A percentile compares a stretch with the other conserved stretches of the same genome.
Evolutionary conservation across 106 monocot genomes (phyloP).

Genomic region (Gastrodia elata): DNA sequence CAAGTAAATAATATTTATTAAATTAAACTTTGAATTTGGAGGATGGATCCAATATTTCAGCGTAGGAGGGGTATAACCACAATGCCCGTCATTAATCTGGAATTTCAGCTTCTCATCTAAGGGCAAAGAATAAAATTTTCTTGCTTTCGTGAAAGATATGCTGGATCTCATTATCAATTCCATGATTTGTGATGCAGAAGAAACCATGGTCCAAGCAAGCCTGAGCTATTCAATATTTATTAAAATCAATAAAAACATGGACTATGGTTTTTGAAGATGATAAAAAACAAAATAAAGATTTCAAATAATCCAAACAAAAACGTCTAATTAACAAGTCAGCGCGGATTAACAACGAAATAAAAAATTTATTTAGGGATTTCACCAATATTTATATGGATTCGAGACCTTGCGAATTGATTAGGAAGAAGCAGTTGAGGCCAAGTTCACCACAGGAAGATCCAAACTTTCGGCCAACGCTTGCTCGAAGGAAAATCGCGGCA

Average conservation of each 20-base stretch:
- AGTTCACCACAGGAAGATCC: constrained; percentile 51
- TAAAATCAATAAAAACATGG: no score
- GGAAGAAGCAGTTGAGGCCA: constrained; percentile 40
- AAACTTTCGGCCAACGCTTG: constrained; percentile 14
- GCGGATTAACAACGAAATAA: background rate
- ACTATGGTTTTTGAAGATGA: background rate
- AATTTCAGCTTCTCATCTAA: constrained; percentile 68
- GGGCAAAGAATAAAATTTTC: constrained; percentile 60
- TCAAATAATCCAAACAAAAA: background rate
- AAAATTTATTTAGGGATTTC: background rate
- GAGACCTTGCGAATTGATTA: constrained; percentile 58
- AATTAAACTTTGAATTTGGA: background rate
- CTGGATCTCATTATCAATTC: constrained; percentile 30
- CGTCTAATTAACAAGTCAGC: background rate
- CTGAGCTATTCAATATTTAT: constrained; percentile 20
- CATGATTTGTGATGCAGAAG: constrained; percentile 90
- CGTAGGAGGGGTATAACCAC: constrained; percentile 66
- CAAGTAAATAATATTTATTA: background rate
- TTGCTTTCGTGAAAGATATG: constrained; percentile 51
- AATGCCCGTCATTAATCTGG: constrained; percentile 22
- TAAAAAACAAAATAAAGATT: background rate
- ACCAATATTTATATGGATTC: background rate
- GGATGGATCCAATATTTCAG: constrained; percentile 60
- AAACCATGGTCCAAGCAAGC: constrained; percentile 88
- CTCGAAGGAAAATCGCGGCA: no score